These are phyloP conservation scores for Epichloe glyceriae DNA, from an alignment of 2,329 filamentous ascomycete species.

Conservation along the genomic window DNA sequence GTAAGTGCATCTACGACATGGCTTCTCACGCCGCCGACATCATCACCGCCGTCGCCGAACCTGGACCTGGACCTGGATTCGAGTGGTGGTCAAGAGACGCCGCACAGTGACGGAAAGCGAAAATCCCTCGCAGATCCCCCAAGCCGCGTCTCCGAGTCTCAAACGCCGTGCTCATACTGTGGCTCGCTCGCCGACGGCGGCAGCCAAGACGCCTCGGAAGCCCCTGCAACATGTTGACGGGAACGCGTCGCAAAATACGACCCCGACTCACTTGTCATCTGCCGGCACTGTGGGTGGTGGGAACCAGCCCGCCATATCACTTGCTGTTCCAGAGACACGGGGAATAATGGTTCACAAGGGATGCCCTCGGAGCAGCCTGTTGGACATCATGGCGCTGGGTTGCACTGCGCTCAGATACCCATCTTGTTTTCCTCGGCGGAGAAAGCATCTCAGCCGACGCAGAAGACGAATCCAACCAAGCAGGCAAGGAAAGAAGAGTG, in stretches of 20 bases:
- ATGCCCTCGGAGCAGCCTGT: background rate
- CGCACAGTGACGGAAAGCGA: conserved; percentile 3
- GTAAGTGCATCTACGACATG: background rate
- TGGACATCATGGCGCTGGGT: too few species aligned
- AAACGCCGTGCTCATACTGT: conserved; percentile 9
- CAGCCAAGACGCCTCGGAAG: conserved; percentile 5
- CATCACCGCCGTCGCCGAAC: conserved; percentile 3
- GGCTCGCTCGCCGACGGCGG: background rate
- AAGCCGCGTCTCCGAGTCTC: conserved; percentile 1
- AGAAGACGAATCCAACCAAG: background rate
- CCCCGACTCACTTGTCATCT: background rate
- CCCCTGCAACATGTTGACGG: conserved; percentile 13
- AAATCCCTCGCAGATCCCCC: conserved; percentile 1
- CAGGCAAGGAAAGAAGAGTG: conserved; percentile 14
- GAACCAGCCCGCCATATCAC: background rate
- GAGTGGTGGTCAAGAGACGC: background rate
- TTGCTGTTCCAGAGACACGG: background rate
- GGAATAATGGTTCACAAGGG: background rate
- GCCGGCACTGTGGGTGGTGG: background rate
- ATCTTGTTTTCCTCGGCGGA: background rate
- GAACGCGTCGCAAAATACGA: conserved; percentile 9
- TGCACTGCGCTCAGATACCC: background rate
- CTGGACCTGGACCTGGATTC: background rate
- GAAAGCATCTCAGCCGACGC: background rate
- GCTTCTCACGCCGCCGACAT: conserved; percentile 7